Conservation (phyloP, 352 stramenopile genomes). For the Halophytophthora batemanensis region DNA sequence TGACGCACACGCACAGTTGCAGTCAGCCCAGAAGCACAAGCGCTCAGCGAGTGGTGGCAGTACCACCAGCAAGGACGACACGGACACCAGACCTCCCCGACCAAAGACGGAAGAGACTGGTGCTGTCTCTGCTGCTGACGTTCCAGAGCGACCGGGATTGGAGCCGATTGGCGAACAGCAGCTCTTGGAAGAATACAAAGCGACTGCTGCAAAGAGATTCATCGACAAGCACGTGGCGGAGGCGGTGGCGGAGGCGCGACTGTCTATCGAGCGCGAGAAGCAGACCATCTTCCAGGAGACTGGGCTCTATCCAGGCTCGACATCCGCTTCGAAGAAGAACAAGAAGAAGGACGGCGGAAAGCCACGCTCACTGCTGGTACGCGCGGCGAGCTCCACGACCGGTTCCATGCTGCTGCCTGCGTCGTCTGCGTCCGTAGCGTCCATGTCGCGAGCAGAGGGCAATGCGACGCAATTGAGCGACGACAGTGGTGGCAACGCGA, state of each 20-base stretch:
- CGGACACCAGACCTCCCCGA: constrained; percentile 8
- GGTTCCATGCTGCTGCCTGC: constrained; percentile 23
- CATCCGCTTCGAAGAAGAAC: constrained; percentile 19
- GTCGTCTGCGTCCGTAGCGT: constrained; percentile 22
- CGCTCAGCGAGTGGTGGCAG: constrained; percentile 43
- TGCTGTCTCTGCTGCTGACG: not conserved
- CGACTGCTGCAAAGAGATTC: constrained; percentile 52
- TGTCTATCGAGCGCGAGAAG: constrained; percentile 71
- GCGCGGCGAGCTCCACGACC: constrained; percentile 23
- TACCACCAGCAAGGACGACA: constrained; percentile 22
- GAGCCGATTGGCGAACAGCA: constrained; percentile 27
- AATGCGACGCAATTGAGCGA: constrained; percentile 34
- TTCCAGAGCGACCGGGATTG: not conserved
- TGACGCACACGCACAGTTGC: constrained; percentile 55
- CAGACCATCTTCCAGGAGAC: constrained; percentile 64
- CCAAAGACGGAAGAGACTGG: not conserved
- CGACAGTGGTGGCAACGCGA: constrained; percentile 33
- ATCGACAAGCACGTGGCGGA: constrained; percentile 78
- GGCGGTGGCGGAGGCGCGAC: constrained; percentile 48
- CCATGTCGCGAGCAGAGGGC: constrained; percentile 32
- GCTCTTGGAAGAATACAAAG: constrained; percentile 49
- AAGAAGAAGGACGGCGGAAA: constrained; percentile 22
- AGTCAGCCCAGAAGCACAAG: constrained; percentile 41
- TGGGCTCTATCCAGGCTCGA: constrained; percentile 46
- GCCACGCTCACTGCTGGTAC: constrained; percentile 23